Base-by-base conservation (phyloP, 2,329 filamentous ascomycete genomes). In the Microdochium bolleyi region DNA sequence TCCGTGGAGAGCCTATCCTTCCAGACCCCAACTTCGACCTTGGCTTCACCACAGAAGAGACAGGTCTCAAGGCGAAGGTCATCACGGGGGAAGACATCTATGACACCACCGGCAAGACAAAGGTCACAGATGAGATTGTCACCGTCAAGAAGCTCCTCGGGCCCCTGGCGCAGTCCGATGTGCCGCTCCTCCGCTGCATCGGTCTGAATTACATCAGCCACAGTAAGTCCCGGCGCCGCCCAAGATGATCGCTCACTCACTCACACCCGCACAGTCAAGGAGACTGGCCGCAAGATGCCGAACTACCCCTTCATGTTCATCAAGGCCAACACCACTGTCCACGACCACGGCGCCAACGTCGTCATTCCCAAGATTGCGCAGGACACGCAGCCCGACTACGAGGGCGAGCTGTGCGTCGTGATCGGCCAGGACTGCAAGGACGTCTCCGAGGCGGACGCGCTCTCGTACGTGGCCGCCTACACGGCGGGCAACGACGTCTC, bases 401-500 rank as follows among this genome's bases (percentile, higher is more conserved):
- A 80, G 59, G 72, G 76, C 9, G 73, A 80, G 61, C 66, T 81
- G 56, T 70, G 71, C 16, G 69, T 79, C 55, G 67, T 80, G 8
- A 73, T 80, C n/a, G 72, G 71, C 10, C 67, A 68, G 27, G 67
- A 72, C 37, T 70, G 70, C 38, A 77, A 76, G 59, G 71, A 79
- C 52, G 73, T 77, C 11, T 60, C 69, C 5, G 73, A 75, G 46
- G 64, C 67, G 0, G 68, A 78, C 24, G 77, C 76, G 16, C 57
- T 75, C 21, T 68, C 73, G 49, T 77, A 79, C 54, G 69, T 83
- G 2, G 71, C 82, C 2, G 79, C 79, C 27, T 83, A 82, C 58
- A 81, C 78, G 0, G 72, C 74, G 37, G 74, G 74, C 51, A 82
- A 83, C 62, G 79, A 83, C 61, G 71, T 82, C 0, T 77, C 74